A percentile compares a stretch with the other conserved stretches of the same genome.
Evolutionary conservation across 441 rosid species (phyloP).

Genomic region (Populus trichocarpa): DNA sequence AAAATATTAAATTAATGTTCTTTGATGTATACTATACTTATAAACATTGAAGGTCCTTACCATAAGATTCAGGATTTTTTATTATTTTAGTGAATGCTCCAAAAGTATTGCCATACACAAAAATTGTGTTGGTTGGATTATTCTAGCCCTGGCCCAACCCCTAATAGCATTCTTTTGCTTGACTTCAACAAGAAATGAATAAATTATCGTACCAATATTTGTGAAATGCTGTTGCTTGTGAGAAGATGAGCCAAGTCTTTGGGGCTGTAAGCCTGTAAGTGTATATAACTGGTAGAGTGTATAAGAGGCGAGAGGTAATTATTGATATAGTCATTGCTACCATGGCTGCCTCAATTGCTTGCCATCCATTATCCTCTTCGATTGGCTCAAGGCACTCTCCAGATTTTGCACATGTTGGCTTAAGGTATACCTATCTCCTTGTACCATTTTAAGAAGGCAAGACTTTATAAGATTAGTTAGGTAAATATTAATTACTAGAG

Average conservation of each 20-base stretch:
- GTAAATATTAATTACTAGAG: slow-evolving; percentile 14
- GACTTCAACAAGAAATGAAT: too few species aligned
- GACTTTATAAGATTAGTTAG: background rate
- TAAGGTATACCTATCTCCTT: slow-evolving; percentile 30
- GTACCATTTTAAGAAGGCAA: background rate
- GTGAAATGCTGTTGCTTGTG: slow-evolving; percentile 17
- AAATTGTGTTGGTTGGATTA: background rate
- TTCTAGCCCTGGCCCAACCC: too few species aligned
- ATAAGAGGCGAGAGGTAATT: slow-evolving; percentile 23
- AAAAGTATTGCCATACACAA: slow-evolving; percentile 50
- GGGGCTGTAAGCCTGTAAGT: slow-evolving; percentile 21
- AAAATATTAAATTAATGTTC: too few species aligned
- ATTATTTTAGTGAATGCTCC: slow-evolving; percentile 37
- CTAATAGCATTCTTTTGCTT: too few species aligned
- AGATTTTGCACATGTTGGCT: slow-evolving; percentile 26
- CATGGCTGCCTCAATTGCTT: slow-evolving; percentile 13
- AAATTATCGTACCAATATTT: too few species aligned
- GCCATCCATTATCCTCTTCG: slow-evolving; percentile 19
- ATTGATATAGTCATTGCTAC: slow-evolving; percentile 36
- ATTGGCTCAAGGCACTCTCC: slow-evolving; percentile 19
- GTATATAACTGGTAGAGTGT: slow-evolving; percentile 15
- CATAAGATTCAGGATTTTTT: slow-evolving; percentile 33
- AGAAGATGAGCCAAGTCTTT: slow-evolving; percentile 25
- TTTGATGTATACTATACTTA: too few species aligned
- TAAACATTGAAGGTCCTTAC: slow-evolving; percentile 14